Evolutionary conservation across 2,329 filamentous ascomycete genomes (phyloP).

Genomic region (Aspergillus arachidicola): DNA sequence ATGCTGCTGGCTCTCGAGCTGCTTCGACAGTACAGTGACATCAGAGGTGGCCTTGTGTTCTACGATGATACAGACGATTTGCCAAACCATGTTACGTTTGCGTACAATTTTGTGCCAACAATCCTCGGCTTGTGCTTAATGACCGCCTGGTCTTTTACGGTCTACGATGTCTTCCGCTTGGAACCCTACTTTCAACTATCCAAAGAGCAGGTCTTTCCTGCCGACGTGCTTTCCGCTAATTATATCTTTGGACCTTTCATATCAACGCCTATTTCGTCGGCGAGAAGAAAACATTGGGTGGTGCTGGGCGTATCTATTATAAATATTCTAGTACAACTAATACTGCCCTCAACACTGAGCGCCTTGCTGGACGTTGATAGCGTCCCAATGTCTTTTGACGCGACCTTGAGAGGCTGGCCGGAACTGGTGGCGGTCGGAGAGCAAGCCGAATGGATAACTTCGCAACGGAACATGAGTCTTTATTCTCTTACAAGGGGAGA

Average conservation of each 20-base stretch:
- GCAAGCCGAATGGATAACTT: neutral
- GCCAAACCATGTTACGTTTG: neutral
- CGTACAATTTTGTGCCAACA: neutral
- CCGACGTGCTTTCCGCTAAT: neutral
- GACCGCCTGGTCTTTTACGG: neutral
- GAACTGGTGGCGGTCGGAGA: neutral
- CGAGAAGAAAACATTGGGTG: neutral
- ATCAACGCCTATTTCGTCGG: neutral
- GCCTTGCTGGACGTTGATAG: neutral
- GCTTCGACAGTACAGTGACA: neutral
- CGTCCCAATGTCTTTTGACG: neutral
- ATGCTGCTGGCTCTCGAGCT: neutral
- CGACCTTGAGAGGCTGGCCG: constrained; percentile 1
- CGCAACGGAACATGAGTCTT: neutral
- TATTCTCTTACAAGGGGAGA: neutral
- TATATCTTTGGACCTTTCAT: neutral
- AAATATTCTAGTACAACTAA: neutral
- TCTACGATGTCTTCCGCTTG: neutral
- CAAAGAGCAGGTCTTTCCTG: neutral
- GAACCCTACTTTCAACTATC: constrained; percentile 1
- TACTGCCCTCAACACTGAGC: neutral
- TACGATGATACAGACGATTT: neutral
- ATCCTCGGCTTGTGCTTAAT: neutral
- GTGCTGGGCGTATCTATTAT: neutral
- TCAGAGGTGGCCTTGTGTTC: neutral